Evolutionary conservation across 176 grass and related monocot species (phyloP).

Genomic region (Dendrocalamus sinicus): DNA sequence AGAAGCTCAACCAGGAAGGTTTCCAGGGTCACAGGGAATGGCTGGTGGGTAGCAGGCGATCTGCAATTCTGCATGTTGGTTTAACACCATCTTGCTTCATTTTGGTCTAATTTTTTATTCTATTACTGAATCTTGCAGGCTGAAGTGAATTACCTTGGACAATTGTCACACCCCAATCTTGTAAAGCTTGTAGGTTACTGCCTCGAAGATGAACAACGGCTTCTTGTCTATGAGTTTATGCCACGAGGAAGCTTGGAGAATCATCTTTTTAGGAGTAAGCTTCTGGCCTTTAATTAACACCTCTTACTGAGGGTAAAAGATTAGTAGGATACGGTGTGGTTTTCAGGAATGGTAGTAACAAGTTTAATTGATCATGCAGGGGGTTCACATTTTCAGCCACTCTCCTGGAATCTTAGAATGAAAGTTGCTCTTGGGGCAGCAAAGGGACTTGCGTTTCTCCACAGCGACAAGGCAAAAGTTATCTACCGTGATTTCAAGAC

Average conservation of each 20-base stretch:
- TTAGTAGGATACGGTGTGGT: not conserved
- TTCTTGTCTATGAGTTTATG: conserved; percentile 92
- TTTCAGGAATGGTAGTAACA: conserved; percentile 24
- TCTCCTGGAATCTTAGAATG: conserved; percentile 87
- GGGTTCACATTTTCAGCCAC: conserved; percentile 70
- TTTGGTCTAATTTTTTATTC: not conserved
- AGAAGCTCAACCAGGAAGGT: conserved; percentile 90
- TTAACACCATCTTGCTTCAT: not conserved
- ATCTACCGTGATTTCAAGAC: conserved; percentile 93
- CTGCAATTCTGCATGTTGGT: not conserved
- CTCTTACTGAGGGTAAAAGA: not conserved
- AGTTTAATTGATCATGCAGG: conserved; percentile 40
- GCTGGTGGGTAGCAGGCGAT: conserved; percentile 54
- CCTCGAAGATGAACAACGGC: conserved; percentile 79
- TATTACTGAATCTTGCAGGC: conserved; percentile 49
- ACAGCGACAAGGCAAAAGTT: conserved; percentile 81
- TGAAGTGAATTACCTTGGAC: conserved; percentile 79
- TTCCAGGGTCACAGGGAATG: conserved; percentile 87
- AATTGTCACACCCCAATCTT: conserved; percentile 71
- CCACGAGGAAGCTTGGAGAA: conserved; percentile 87
- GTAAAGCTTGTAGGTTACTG: conserved; percentile 81
- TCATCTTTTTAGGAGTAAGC: conserved; percentile 82
- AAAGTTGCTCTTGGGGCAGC: conserved; percentile 83
- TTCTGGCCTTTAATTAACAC: not conserved
- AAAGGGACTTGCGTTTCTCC: conserved; percentile 87